Base-by-base conservation (phyloP, 2,329 filamentous ascomycete species). In the Alternaria triticimaculans region DNA sequence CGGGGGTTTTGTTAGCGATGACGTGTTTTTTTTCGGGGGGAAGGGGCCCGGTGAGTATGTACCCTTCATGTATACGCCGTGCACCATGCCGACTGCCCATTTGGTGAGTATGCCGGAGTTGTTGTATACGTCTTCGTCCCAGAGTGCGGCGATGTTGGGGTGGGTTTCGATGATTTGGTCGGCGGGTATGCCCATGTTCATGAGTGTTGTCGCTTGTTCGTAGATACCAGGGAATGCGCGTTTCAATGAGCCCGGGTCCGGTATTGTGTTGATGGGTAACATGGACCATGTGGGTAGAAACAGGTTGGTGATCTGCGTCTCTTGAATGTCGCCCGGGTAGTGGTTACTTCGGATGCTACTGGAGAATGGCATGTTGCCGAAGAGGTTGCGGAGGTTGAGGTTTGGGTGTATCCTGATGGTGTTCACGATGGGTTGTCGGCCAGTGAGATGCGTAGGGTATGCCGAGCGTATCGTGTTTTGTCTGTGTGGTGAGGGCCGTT, bases 241-340 rank as follows among this genome's bases (percentile, higher is more conserved):
- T 23, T 51, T 64, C 3, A 72, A 20, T 3, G 69, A 71, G 0
- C 72, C 72, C 7, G 70, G 69, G 28, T 73, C 70, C 2, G 69
- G 65, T 10, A 62, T 54, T 3, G 70, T 71, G 33, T 67, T 74
- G 8, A 72, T 63, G 4, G 72, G 66, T 58, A 72, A 65, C 72
- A 74, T 74, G 8, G 72, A 65, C 72, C 72, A 74, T 4, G 66
- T 73, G 3, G 72, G 72, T n/a, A 74, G 20, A 12, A 64, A 71
- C 2, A 74, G 33, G 28, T 74, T 71, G 20, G 59, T 62, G 4
- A 60, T 56, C 6, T 67, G 66, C 3, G 56, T 55, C 9, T 67
- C 53, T 37, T 71, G 69, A 0, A 64, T 51, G 2, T 66, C 63
- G 8, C 58, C 30, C 1, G 67, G 57, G 28, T 66, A 67, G 26